Percentiles rank a stretch among this genome's conserved stretches.
These are phyloP conservation scores for Pseudozyma sp. DNA, from an alignment of 1,284 basidiomycete species.

Conservation along the genomic window DNA sequence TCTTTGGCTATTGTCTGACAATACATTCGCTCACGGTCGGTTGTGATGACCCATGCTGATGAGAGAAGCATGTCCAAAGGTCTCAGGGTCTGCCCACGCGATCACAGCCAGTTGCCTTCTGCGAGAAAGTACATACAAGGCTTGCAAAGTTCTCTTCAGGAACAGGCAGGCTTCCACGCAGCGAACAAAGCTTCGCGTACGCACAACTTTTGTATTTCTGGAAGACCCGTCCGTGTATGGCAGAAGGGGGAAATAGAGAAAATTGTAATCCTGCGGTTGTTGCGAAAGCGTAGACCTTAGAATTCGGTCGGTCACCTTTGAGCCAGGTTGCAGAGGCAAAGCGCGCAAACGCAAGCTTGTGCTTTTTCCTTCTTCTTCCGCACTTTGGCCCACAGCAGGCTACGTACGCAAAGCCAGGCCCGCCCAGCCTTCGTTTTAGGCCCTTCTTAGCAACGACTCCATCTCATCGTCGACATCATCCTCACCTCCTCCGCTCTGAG, in stretches of 20 bases:
- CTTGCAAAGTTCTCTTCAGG: background rate
- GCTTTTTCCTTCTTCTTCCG: background rate
- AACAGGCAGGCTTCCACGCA: background rate
- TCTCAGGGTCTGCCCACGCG: constrained; percentile 5
- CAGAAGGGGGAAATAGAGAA: background rate
- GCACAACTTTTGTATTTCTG: constrained; percentile 12
- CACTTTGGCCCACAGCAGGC: background rate
- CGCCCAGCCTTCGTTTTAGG: background rate
- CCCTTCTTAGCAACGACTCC: constrained; percentile 1
- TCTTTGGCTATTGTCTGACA: no score
- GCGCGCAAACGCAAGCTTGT: no score
- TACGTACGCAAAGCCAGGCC: background rate
- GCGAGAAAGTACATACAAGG: no score
- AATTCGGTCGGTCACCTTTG: no score
- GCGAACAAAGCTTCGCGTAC: background rate
- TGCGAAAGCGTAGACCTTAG: no score
- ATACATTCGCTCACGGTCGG: no score
- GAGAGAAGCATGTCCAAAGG: no score
- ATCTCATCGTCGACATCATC: constrained; percentile 2
- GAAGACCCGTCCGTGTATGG: background rate
- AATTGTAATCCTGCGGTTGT: background rate
- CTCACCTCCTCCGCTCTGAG: background rate
- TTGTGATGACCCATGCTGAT: no score
- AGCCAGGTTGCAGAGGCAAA: no score
- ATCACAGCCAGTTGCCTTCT: constrained; percentile 1